Conservation (phyloP, 2,329 filamentous ascomycete genomes). For the Aspergillus thermomutatus region DNA sequence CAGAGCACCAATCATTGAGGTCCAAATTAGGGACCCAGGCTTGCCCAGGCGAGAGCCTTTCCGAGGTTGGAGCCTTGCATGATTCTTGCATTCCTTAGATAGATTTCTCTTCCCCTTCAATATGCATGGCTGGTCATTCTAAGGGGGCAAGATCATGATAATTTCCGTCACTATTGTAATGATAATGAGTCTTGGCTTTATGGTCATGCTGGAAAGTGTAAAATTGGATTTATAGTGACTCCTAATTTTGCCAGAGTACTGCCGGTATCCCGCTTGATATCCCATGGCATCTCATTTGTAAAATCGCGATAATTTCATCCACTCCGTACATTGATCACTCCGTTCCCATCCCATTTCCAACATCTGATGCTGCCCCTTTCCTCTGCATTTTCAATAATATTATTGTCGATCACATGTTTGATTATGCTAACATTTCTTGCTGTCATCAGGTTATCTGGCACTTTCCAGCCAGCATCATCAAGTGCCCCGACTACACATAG, state of each 20-base stretch:
- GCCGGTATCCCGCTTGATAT: background rate
- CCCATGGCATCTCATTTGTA: background rate
- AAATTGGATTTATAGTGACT: background rate
- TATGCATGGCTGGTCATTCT: conserved; percentile 11
- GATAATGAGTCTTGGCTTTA: background rate
- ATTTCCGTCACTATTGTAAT: background rate
- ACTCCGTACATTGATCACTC: background rate
- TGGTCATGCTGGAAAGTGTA: background rate
- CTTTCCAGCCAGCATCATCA: background rate
- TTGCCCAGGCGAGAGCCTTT: conserved; percentile 18
- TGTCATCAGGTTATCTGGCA: background rate
- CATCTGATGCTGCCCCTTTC: background rate
- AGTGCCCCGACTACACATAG: background rate
- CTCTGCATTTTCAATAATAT: background rate
- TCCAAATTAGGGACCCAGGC: background rate
- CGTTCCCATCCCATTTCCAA: background rate
- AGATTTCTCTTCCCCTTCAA: conserved; percentile 16
- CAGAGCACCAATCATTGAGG: conserved; percentile 22
- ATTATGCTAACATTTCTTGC: background rate
- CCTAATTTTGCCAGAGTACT: background rate
- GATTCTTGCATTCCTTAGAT: conserved; percentile 12
- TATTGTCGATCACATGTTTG: background rate
- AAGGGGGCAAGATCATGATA: background rate
- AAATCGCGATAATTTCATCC: background rate
- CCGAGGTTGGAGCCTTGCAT: conserved; percentile 31